Evolutionary conservation across 2,329 filamentous ascomycete genomes (phyloP).

Genomic region (Aspergillus chevalieri): DNA sequence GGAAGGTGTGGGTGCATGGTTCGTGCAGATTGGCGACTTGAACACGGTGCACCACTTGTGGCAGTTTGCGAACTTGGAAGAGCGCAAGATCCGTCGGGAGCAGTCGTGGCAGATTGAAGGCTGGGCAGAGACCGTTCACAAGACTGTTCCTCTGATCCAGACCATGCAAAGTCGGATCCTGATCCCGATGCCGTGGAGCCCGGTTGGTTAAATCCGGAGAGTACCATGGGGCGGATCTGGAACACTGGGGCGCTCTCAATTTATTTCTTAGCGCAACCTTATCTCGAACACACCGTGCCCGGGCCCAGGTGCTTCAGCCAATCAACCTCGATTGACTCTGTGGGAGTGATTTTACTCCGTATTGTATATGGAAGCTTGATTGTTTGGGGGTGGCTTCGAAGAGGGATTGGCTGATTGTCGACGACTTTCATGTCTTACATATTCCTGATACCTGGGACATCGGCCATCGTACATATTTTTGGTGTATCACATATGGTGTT

Average conservation of each 20-base stretch:
- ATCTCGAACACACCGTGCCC: background rate
- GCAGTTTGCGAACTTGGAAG: conserved; percentile 96
- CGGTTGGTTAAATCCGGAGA: conserved; percentile 58
- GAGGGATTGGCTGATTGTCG: background rate
- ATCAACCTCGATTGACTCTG: too few species aligned
- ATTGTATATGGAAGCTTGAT: background rate
- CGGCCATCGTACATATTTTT: background rate
- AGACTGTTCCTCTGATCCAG: conserved; percentile 95
- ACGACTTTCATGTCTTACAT: background rate
- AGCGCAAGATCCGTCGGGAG: conserved; percentile 82
- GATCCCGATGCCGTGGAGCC: conserved; percentile 94
- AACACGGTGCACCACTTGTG: conserved; percentile 98
- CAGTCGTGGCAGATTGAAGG: conserved; percentile 93
- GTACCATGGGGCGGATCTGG: background rate
- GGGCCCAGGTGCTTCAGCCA: too few species aligned
- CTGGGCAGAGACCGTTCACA: conserved; percentile 96
- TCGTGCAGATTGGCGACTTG: conserved; percentile 93
- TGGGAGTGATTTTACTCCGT: too few species aligned
- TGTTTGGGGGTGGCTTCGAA: background rate
- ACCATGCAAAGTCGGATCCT: conserved; percentile 91
- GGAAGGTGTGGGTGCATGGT: conserved; percentile 98
- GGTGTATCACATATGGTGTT: background rate
- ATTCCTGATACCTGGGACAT: background rate
- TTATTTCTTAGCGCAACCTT: background rate
- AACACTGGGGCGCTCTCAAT: background rate